phyloP scores from a whole-genome alignment of 345 rosid species.

The rapeseed (Brassica napus) region DNA sequence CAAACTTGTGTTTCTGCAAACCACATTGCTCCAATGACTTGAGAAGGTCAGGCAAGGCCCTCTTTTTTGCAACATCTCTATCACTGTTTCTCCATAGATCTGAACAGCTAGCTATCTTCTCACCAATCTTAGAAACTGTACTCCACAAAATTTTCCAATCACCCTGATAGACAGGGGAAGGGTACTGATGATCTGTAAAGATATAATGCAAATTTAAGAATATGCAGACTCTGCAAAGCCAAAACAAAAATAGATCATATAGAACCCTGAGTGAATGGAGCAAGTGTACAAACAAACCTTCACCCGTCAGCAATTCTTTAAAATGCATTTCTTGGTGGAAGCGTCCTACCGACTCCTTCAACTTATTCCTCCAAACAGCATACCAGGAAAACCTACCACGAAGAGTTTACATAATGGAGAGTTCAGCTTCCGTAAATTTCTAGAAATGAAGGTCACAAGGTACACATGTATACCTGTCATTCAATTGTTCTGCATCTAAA shows the following conservation, averaged over 20 bases:
- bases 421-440: slow-evolving; percentile 17
- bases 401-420: slow-evolving; percentile 26
- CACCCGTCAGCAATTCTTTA: slow-evolving; percentile 38
- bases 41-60: slow-evolving; percentile 70
- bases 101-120: slow-evolving; percentile 50
- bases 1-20: slow-evolving; percentile 73
- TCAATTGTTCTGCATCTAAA: slow-evolving; percentile 47
- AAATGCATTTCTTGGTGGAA: slow-evolving; percentile 41
- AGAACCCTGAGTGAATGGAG: slow-evolving; percentile 16
- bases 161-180: slow-evolving; percentile 44
- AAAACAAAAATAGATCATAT: neutral
- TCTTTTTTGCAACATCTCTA: slow-evolving; percentile 61
- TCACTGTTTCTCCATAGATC: slow-evolving; percentile 65
- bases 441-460: slow-evolving; percentile 10
- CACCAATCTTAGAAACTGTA: slow-evolving; percentile 55
- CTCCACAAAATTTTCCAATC: slow-evolving; percentile 57
- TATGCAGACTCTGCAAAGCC: neutral
- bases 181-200: slow-evolving; percentile 47
- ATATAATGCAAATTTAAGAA: slow-evolving; percentile 23
- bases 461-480: slow-evolving; percentile 51
- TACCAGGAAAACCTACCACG: slow-evolving; percentile 61
- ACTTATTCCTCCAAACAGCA: slow-evolving; percentile 53
- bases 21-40: slow-evolving; percentile 74
- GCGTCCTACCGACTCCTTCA: slow-evolving; percentile 38
- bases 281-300: slow-evolving; percentile 45